These are phyloP conservation scores for Sideroxylon spinosum DNA, from an alignment of 179 eudicot species.

Conservation along the genomic window DNA sequence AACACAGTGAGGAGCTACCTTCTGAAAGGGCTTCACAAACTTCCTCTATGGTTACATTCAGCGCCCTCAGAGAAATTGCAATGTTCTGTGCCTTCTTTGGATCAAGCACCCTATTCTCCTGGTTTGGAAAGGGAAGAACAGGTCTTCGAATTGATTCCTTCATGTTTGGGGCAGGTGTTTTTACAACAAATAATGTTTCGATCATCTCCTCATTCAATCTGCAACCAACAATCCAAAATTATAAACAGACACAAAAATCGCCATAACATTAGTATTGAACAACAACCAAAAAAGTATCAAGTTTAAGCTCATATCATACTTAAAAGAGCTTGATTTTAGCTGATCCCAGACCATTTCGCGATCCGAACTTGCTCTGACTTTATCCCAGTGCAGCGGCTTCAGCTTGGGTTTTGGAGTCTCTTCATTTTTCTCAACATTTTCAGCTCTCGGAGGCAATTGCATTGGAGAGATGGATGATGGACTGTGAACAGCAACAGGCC, in stretches of 20 bases:
- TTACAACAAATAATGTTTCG: constrained; percentile 74
- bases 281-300: neutral
- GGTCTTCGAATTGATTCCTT: constrained; percentile 46
- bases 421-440: constrained; percentile 25
- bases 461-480: constrained; percentile 28
- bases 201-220: constrained; percentile 98
- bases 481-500: constrained; percentile 31
- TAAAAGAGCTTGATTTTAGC: constrained; percentile 83
- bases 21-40: constrained; percentile 87
- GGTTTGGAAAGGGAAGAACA: constrained; percentile 40
- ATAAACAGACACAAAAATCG: neutral
- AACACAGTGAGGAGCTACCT: constrained; percentile 38
- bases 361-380: constrained; percentile 90
- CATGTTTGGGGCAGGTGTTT: constrained; percentile 42
- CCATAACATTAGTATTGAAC: neutral
- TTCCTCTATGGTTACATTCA: constrained; percentile 80
- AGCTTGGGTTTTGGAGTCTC: constrained; percentile 57
- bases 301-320: constrained; percentile 35
- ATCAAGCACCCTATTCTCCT: constrained; percentile 80
- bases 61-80: constrained; percentile 83
- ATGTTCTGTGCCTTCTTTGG: constrained; percentile 97
- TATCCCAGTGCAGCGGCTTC: constrained; percentile 97
- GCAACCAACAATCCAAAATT: constrained; percentile 26
- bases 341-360: constrained; percentile 98
- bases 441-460: constrained; percentile 27